phyloP scores from a whole-genome alignment of 1,284 basidiomycete species.

The Rhodotorula glutinis region DNA sequence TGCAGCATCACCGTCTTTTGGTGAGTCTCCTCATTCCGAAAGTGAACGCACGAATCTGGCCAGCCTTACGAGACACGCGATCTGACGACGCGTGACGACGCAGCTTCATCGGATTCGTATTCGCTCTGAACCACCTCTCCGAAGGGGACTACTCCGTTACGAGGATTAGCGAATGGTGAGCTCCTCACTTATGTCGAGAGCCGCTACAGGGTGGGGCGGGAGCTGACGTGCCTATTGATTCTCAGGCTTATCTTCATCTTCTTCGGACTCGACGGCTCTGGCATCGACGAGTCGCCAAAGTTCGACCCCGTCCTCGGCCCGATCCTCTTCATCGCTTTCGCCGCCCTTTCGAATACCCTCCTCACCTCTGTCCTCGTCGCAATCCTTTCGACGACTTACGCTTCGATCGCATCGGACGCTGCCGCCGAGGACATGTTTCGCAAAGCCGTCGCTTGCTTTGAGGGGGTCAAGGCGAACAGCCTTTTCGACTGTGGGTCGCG shows the following conservation, averaged over 20 bases:
- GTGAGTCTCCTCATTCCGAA: not conserved
- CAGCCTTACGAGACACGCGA: no score
- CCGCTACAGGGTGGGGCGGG: no score
- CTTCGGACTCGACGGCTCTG: constrained; percentile 40
- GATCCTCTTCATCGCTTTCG: constrained; percentile 76
- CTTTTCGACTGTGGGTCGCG: constrained; percentile 38
- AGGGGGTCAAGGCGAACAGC: constrained; percentile 56
- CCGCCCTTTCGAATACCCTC: constrained; percentile 73
- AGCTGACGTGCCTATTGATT: no score
- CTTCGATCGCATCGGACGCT: constrained; percentile 64
- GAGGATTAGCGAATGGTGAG: constrained; percentile 36
- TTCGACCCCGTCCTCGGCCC: constrained; percentile 52
- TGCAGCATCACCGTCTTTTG: constrained; percentile 39
- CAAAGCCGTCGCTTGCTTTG: constrained; percentile 77
- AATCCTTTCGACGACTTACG: constrained; percentile 78
- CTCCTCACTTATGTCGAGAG: no score
- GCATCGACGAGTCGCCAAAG: constrained; percentile 34
- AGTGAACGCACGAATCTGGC: no score
- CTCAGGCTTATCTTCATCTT: constrained; percentile 39
- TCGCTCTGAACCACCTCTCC: constrained; percentile 39
- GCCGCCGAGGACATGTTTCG: constrained; percentile 73
- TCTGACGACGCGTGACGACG: no score
- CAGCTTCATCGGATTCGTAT: constrained; percentile 40
- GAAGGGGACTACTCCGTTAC: constrained; percentile 35
- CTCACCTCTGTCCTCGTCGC: constrained; percentile 73